Base-by-base conservation (phyloP, 495 filamentous ascomycete genomes). In the Thermothielavioides terrestris region DNA sequence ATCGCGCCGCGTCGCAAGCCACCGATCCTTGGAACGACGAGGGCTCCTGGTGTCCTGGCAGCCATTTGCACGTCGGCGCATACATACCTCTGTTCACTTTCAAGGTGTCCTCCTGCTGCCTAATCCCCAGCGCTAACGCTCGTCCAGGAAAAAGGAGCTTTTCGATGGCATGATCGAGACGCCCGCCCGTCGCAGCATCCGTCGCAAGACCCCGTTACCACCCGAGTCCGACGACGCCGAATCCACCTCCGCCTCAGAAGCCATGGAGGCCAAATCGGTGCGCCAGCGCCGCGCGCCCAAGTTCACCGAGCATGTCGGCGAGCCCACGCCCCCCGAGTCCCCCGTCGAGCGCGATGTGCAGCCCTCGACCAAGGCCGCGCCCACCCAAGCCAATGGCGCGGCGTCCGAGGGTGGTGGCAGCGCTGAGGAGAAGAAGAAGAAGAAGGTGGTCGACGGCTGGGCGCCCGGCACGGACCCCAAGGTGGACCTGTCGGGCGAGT, bases 401-500 rank as follows among this genome's bases (percentile, higher is more conserved):
- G 21, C 51, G 27, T 35, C 34, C 43, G 53, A 54, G 17, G 22
- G 54, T 14, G n/a, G n/a, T n/a, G n/a, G n/a, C 32, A 58, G 58
- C n/a, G 40, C 35, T 32, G 62, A 65, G 35, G 60, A 56, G 25
- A 52, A 50, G 45, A 55, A 63, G 36, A 52, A 65, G 48, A 64
- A 72, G 5, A 70, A 70, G 46, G 54, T 84, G 35, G 66, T 85
- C 43, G 82, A 87, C 56, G 84, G 83, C 28, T 84, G 78, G 82
- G 71, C 65, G 53, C 77, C 78, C 48, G 82, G 80, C 42, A 73
- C 75, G 56, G 85, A 95, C 59, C 85, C 82, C 53, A 87, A 80
- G 66, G 61, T 95, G 52, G 88, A 96, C 68, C 73, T 79, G 61
- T 88, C 83, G 42, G 85, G 83, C 40, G 75, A 86, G 49, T 87